These are phyloP conservation scores for Corchorus olitorius DNA, from an alignment of 345 rosid species.

Conservation along the genomic window DNA sequence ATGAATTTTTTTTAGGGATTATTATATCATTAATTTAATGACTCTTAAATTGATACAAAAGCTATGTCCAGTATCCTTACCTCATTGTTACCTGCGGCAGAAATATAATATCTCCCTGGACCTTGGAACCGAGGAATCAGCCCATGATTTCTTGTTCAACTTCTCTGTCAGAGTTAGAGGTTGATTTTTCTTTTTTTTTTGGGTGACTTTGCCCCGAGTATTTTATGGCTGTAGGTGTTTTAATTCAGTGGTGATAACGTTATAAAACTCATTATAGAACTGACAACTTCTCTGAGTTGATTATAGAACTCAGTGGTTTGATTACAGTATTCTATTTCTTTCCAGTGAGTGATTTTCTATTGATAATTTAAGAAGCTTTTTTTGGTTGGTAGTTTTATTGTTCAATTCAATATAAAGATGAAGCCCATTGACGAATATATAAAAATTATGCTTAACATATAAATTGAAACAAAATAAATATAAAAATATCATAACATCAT, in stretches of 20 bases:
- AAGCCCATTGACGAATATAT: too few species aligned
- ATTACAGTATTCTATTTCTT: background rate
- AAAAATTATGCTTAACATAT: too few species aligned
- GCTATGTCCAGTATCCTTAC: too few species aligned
- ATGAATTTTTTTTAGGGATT: too few species aligned
- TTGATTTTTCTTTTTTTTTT: slow-evolving; percentile 21
- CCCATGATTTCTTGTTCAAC: slow-evolving; percentile 15
- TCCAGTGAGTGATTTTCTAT: background rate
- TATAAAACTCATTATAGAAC: background rate
- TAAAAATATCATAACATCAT: too few species aligned
- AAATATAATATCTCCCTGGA: slow-evolving; percentile 13
- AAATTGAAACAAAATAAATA: too few species aligned
- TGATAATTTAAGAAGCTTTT: background rate
- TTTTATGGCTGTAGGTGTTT: background rate
- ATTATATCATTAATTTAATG: too few species aligned
- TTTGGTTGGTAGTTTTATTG: slow-evolving; percentile 2
- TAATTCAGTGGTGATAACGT: background rate
- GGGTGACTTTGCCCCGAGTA: background rate
- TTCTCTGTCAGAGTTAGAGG: slow-evolving; percentile 6
- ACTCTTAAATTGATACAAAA: too few species aligned
- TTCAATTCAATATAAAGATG: background rate
- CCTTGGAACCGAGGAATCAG: slow-evolving; percentile 23
- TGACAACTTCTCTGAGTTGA: background rate
- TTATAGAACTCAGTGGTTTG: background rate
- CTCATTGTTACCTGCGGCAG: too few species aligned